These are phyloP conservation scores for Clitoria ternatea DNA, from an alignment of 306 rosid species.

Conservation along the genomic window DNA sequence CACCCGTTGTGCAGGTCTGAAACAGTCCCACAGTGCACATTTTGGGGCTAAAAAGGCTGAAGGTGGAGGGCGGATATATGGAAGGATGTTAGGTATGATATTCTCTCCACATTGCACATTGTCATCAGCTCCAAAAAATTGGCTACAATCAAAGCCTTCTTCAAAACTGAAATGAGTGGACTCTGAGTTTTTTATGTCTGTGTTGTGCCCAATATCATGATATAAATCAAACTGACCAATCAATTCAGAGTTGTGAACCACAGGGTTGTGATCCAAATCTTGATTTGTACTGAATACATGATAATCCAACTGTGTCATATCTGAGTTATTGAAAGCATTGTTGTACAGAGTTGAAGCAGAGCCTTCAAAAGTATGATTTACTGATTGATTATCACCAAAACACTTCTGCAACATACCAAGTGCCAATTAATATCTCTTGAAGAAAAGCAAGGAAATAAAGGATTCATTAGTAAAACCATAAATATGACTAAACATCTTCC, in stretches of 20 bases:
- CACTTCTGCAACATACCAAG: slow-evolving; percentile 53
- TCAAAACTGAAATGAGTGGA: slow-evolving; percentile 35
- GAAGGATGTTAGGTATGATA: slow-evolving; percentile 56
- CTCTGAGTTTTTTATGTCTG: slow-evolving; percentile 27
- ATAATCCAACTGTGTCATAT: slow-evolving; percentile 49
- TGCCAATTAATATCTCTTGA: slow-evolving; percentile 15
- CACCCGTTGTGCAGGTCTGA: slow-evolving; percentile 83
- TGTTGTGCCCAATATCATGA: slow-evolving; percentile 21
- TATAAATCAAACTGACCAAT: slow-evolving; percentile 24
- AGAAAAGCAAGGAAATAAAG: neutral
- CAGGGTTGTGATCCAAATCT: slow-evolving; percentile 41
- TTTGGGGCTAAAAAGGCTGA: slow-evolving; percentile 89
- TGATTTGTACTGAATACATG: slow-evolving; percentile 45
- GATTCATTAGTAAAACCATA: neutral
- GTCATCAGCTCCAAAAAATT: slow-evolving; percentile 25
- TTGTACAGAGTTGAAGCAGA: slow-evolving; percentile 45
- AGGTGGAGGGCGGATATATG: slow-evolving; percentile 78
- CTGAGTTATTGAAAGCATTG: slow-evolving; percentile 44
- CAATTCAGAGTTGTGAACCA: slow-evolving; percentile 25
- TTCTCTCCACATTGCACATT: slow-evolving; percentile 38
- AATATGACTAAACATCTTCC: neutral
- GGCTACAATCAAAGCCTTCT: slow-evolving; percentile 35
- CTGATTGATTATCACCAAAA: slow-evolving; percentile 43
- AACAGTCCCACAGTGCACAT: slow-evolving; percentile 96
- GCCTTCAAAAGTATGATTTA: slow-evolving; percentile 48